Conservation (phyloP, 2,329 filamentous ascomycete genomes). For the Ophiocordyceps robertsii region DNA sequence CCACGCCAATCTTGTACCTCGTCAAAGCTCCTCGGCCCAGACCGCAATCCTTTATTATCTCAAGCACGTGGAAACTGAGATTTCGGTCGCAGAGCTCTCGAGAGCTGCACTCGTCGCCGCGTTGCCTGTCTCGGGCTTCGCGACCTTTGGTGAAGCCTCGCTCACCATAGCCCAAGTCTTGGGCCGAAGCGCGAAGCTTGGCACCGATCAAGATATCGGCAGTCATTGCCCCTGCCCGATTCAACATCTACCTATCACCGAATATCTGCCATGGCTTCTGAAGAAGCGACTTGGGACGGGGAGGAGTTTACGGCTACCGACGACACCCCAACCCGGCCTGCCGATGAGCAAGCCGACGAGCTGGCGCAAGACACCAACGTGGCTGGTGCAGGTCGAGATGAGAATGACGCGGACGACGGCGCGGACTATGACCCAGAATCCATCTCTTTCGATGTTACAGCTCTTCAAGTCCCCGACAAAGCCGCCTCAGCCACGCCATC, state of each 20-base stretch:
- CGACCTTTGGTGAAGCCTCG: no score
- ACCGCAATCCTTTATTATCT: no score
- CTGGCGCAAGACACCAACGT: conserved; percentile 31
- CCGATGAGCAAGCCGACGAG: conserved; percentile 40
- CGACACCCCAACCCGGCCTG: conserved; percentile 42
- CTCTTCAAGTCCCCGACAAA: conserved; percentile 21
- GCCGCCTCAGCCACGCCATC: conserved; percentile 12
- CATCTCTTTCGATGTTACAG: conserved; percentile 26
- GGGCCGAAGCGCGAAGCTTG: no score
- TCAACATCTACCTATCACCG: not conserved
- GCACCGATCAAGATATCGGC: no score
- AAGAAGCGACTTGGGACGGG: conserved; percentile 35
- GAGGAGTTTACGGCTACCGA: conserved; percentile 40
- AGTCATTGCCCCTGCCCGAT: no score
- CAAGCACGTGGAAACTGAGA: no score
- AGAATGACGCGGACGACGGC: conserved; percentile 37
- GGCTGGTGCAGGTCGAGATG: conserved; percentile 35
- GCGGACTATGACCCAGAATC: conserved; percentile 47
- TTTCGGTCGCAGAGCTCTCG: no score
- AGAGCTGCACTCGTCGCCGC: no score
- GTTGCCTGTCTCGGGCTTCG: no score
- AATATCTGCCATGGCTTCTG: conserved; percentile 19
- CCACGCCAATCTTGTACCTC: no score
- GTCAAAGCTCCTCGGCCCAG: no score
- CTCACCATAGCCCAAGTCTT: no score